Conservation (phyloP, 306 rosid genomes). For the Amphicarpaea edgeworthii region DNA sequence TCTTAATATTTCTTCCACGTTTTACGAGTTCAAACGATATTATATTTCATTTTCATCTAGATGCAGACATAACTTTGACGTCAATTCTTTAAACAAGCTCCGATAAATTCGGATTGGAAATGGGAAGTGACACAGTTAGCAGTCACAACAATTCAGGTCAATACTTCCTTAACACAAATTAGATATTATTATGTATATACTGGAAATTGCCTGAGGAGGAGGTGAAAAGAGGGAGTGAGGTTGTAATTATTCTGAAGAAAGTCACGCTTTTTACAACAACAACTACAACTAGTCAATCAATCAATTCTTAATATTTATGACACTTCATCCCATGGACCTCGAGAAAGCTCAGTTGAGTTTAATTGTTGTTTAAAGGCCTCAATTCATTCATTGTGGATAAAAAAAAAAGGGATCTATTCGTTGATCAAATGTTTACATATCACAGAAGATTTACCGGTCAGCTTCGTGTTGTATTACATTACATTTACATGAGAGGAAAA, state of each 20-base stretch:
- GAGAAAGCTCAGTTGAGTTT: constrained; percentile 16
- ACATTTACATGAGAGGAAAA: constrained; percentile 31
- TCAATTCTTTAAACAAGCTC: neutral
- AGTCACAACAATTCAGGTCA: neutral
- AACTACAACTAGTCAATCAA: no score
- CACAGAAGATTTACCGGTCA: constrained; percentile 33
- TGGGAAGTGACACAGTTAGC: neutral
- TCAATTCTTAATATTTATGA: neutral
- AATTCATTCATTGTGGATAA: neutral
- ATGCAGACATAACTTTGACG: neutral
- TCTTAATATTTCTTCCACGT: neutral
- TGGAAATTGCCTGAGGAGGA: no score
- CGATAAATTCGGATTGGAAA: neutral
- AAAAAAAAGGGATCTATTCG: constrained; percentile 3
- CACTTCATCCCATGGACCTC: neutral
- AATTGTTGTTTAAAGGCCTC: neutral
- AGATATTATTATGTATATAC: no score
- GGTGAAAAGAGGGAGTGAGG: neutral
- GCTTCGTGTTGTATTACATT: constrained; percentile 44
- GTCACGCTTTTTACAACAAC: no score
- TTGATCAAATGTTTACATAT: constrained; percentile 37
- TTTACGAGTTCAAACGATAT: neutral
- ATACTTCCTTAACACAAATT: neutral
- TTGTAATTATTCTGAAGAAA: neutral
- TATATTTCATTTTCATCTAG: neutral